Evolutionary conservation across 345 rosid genomes (phyloP), one percentile per base, ranked within the genome.

Genomic region (Moricandia arvensis): DNA sequence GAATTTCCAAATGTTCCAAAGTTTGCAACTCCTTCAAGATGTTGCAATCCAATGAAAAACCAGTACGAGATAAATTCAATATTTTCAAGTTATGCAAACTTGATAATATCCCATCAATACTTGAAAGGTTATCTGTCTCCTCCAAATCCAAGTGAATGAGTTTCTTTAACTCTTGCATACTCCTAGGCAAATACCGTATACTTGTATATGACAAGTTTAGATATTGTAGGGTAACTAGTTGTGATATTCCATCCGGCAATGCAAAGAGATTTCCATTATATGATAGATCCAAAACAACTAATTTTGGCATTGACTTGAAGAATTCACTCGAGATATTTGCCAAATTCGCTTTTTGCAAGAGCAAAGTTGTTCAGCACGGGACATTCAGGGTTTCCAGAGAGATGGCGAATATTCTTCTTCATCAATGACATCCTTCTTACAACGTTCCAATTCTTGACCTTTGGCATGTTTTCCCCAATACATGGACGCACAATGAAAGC

Each of bases 281-380:
- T 8, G 82, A 82, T 34, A 79, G 73, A 49, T 82, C 73, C 66
- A 79, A 66, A 57, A 79, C 82, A 68, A 18, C 59, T 59, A 82
- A 26, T 26, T 6, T 43, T 11, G 80, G 78, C 82, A 82, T 82
- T 43, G 24, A 79, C n/a, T 61, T 57, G 72, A 79, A 79, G 61
- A 72, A 82, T 10, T 15, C 59, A 8, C 24, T 15, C 26, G 72
- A 38, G 31, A 79, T 73, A 16, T 13, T 80, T 16, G 33, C 55
- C 75, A 80, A 16, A 4, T 54, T 58, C 12, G 77, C 78, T 26
- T 75, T 63, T 13, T 43, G 35, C 0, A 73, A 73, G 26, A 75
- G 47, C 53, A 82, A 60, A n/a, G 82, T 75, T 53, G 72, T 68
- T 68, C 24, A 82, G 76, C 31, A 69, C 26, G 13, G 31, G 73